Percentiles rank a stretch among this genome's conserved stretches.
Evolutionary conservation across 2,329 filamentous ascomycete species (phyloP).

Genomic region (Neodidymelliopsis sp.): DNA sequence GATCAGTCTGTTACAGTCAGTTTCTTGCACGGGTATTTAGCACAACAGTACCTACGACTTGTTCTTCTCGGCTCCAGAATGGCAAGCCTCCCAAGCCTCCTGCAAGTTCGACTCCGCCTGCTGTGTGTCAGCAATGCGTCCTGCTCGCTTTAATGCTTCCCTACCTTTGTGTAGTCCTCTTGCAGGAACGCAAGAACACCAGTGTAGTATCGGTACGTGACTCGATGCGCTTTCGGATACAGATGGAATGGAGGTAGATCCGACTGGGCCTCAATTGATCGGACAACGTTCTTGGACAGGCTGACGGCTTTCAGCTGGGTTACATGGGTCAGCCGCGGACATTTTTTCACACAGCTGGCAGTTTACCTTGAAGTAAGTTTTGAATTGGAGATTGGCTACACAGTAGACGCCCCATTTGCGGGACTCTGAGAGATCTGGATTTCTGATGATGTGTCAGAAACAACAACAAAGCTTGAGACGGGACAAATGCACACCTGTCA

Average conservation of each 20-base stretch:
- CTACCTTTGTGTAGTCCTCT: slow-evolving; percentile 84
- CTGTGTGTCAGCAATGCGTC: slow-evolving; percentile 21
- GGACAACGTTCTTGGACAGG: slow-evolving; percentile 89
- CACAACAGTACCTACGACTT: slow-evolving; percentile 69
- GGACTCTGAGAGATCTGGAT: slow-evolving; percentile 78
- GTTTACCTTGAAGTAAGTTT: slow-evolving; percentile 87
- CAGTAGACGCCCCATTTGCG: slow-evolving; percentile 99
- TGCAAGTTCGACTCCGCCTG: slow-evolving; percentile 64
- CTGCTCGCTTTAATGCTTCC: slow-evolving; percentile 11
- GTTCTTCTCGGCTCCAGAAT: slow-evolving; percentile 75
- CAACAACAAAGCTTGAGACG: slow-evolving; percentile 13
- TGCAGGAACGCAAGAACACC: slow-evolving; percentile 94
- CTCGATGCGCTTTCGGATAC: slow-evolving; percentile 89
- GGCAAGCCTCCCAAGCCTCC: slow-evolving; percentile 82
- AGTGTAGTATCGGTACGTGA: slow-evolving; percentile 96
- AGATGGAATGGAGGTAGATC: slow-evolving; percentile 82
- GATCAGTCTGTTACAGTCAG: slow-evolving; percentile 69
- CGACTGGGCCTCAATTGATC: slow-evolving; percentile 76
- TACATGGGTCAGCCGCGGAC: slow-evolving; percentile 6
- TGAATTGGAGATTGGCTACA: slow-evolving; percentile 93
- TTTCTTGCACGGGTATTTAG: background rate
- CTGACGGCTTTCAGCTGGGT: slow-evolving; percentile 78
- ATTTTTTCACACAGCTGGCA: background rate
- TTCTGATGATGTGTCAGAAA: slow-evolving; percentile 59
- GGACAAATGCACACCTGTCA: slow-evolving; percentile 70